phyloP scores from a whole-genome alignment of 2,329 filamentous ascomycete species.

The Tolypocladium nubicola region DNA sequence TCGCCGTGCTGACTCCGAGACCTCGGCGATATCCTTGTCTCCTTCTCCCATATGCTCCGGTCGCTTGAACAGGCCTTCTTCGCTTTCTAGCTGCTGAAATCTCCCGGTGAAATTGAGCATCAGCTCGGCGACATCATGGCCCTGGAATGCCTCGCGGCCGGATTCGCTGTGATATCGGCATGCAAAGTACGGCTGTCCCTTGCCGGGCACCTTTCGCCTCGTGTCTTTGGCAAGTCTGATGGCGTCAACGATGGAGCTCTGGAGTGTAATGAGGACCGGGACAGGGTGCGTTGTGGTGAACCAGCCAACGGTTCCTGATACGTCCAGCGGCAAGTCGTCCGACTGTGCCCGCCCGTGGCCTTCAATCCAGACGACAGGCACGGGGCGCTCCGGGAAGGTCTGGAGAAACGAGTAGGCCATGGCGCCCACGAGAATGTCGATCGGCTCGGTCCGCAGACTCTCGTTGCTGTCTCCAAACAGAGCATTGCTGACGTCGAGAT shows the following conservation, averaged over 20 bases:
- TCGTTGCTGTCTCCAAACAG: constrained; percentile 15
- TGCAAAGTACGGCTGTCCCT: constrained; percentile 28
- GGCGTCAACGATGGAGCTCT: constrained; percentile 2
- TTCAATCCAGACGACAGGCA: constrained; percentile 27
- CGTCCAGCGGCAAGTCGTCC: constrained; percentile 14
- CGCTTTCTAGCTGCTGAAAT: constrained; percentile 30
- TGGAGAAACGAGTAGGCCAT: constrained; percentile 21
- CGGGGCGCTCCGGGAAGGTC: constrained; percentile 21
- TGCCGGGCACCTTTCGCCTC: constrained; percentile 19
- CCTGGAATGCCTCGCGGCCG: constrained; percentile 17
- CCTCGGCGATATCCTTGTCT: background rate
- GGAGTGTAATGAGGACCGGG: constrained; percentile 4
- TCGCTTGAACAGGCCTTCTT: constrained; percentile 11
- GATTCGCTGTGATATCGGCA: constrained; percentile 18
- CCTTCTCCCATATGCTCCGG: background rate
- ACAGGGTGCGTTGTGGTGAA: constrained; percentile 31
- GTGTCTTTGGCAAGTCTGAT: constrained; percentile 21
- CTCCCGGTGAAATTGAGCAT: constrained; percentile 36
- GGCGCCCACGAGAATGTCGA: constrained; percentile 27
- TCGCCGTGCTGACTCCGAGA: constrained; percentile 1
- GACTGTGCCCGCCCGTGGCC: constrained; percentile 28
- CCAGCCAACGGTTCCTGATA: constrained; percentile 32
- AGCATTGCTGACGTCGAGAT: background rate
- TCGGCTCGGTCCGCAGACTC: constrained; percentile 20
- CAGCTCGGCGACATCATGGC: constrained; percentile 30